Percentiles rank a stretch among this genome's conserved stretches.
phyloP scores from a whole-genome alignment of 1,284 basidiomycete species.

The Heterobasidion parviporum region DNA sequence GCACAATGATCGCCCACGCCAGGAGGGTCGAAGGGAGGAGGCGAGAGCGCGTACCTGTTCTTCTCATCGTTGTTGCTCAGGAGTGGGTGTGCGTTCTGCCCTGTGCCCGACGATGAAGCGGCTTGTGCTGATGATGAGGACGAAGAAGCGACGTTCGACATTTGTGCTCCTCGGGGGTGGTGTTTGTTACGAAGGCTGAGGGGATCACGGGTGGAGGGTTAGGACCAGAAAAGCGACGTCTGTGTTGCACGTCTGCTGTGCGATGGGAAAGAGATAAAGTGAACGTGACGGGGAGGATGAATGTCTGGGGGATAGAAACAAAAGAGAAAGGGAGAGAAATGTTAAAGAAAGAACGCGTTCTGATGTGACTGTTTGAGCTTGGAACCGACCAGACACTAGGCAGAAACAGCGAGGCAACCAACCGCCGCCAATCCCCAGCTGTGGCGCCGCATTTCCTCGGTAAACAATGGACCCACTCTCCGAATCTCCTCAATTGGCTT shows the following conservation, averaged over 20 bases:
- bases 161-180: conserved; percentile 2
- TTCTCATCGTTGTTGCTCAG: conserved; percentile 66
- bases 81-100: conserved; percentile 40
- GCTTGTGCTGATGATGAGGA: conserved; percentile 23
- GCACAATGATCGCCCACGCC: not conserved
- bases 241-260: not conserved
- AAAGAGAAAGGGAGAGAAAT: conserved; percentile 4
- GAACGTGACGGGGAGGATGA: too few relatives aligned
- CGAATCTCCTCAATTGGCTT: not conserved
- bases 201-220: not conserved
- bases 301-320: conserved; percentile 3
- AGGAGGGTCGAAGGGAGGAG: not conserved
- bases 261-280: too few relatives aligned
- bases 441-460: not conserved
- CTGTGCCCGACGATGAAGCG: conserved; percentile 32
- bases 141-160: conserved; percentile 22
- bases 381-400: not conserved
- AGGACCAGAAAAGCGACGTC: conserved; percentile 5
- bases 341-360: conserved; percentile 17
- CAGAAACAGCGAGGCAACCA: not conserved
- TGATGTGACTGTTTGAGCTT: not conserved
- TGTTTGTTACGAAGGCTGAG: too few relatives aligned
- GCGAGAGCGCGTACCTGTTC: conserved; percentile 44
- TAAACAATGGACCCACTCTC: not conserved
- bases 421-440: not conserved